These are phyloP conservation scores for Plasmodium billcollinsi DNA, from an alignment of 169 alveolate species.

Conservation along the genomic window DNA sequence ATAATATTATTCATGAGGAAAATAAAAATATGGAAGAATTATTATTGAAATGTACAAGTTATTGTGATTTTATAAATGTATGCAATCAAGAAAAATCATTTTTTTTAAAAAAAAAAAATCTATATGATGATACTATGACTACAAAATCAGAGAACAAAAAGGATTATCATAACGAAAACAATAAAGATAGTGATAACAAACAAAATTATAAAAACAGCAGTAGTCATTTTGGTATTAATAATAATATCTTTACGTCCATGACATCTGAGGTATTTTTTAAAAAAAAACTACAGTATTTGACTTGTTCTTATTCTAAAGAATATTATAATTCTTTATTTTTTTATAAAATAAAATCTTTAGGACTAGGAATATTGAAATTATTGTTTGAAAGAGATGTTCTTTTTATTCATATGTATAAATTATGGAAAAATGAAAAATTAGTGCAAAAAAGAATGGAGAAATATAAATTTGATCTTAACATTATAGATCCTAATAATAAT, in stretches of 20 bases:
- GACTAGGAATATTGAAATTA: slow-evolving; percentile 34
- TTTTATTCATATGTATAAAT: slow-evolving; percentile 66
- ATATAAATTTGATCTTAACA: slow-evolving; percentile 19
- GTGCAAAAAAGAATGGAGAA: slow-evolving; percentile 29
- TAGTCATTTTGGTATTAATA: background rate
- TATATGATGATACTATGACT: background rate
- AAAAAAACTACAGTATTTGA: slow-evolving; percentile 45
- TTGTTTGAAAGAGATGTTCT: slow-evolving; percentile 68
- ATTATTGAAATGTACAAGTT: slow-evolving; percentile 21
- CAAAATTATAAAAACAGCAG: background rate
- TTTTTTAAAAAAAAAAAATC: background rate
- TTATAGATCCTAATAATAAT: background rate
- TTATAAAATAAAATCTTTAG: slow-evolving; percentile 29
- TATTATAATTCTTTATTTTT: slow-evolving; percentile 14
- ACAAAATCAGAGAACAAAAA: background rate
- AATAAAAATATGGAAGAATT: slow-evolving; percentile 26
- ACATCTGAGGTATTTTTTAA: slow-evolving; percentile 33
- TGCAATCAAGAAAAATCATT: slow-evolving; percentile 13
- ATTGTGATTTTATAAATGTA: slow-evolving; percentile 40
- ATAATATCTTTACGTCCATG: slow-evolving; percentile 8
- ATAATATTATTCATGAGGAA: slow-evolving; percentile 67
- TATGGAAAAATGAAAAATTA: slow-evolving; percentile 74
- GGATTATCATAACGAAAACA: background rate
- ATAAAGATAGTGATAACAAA: background rate
- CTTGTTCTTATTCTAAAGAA: slow-evolving; percentile 66